These are phyloP conservation scores for Aaosphaeria arxii DNA, from an alignment of 2,329 filamentous ascomycete genomes.

Conservation along the genomic window DNA sequence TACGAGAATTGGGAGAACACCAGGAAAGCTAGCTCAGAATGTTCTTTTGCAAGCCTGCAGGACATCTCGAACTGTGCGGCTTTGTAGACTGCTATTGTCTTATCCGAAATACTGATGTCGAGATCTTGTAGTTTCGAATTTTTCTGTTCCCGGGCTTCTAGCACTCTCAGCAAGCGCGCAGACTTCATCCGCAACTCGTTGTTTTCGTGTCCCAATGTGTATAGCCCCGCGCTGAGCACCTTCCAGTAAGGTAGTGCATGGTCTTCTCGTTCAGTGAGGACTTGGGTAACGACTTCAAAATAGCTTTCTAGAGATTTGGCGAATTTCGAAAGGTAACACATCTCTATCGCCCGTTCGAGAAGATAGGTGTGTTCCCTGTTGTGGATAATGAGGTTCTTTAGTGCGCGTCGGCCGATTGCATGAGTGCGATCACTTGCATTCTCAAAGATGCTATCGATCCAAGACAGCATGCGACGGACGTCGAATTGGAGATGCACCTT, in stretches of 20 bases:
- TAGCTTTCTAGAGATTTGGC: conserved; percentile 90
- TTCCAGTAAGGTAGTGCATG: conserved; percentile 89
- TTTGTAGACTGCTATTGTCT: conserved; percentile 97
- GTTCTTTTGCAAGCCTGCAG: conserved; percentile 80
- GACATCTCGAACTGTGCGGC: conserved; percentile 96
- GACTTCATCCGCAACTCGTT: conserved; percentile 88
- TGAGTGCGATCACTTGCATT: conserved; percentile 90
- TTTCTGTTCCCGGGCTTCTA: conserved; percentile 80
- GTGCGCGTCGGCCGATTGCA: conserved; percentile 78
- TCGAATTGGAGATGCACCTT: conserved; percentile 88
- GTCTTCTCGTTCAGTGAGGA: conserved; percentile 78
- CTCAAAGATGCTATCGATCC: conserved; percentile 94
- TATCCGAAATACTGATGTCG: conserved; percentile 97
- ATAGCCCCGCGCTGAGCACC: conserved; percentile 80
- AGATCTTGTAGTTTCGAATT: conserved; percentile 94
- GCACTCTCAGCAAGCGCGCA: conserved; percentile 70
- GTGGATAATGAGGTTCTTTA: conserved; percentile 86
- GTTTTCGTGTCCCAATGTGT: conserved; percentile 88
- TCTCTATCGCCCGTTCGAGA: conserved; percentile 83
- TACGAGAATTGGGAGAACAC: conserved; percentile 94
- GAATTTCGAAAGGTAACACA: conserved; percentile 80
- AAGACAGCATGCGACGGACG: conserved; percentile 84
- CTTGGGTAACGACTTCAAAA: conserved; percentile 86
- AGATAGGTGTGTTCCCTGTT: conserved; percentile 85
- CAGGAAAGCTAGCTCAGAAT: conserved; percentile 84